Evolutionary conservation across 805 yeast species (phyloP).

Genomic region (Yarrowia alimentaria): DNA sequence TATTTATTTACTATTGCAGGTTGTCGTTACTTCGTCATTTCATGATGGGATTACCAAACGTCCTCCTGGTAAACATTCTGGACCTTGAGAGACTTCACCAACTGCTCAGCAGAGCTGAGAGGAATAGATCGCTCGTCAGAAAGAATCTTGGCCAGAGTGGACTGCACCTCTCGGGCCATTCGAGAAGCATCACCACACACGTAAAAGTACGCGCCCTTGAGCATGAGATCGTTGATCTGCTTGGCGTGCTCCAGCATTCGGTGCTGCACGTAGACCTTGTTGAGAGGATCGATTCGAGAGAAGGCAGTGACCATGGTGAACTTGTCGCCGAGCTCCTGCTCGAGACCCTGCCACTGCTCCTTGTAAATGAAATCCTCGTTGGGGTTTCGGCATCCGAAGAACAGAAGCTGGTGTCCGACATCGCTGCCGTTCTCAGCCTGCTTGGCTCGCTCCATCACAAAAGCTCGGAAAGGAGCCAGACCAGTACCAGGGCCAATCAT

Average conservation of each 20-base stretch:
- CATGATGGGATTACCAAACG: constrained; percentile 78
- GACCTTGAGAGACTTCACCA: constrained; percentile 73
- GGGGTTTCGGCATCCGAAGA: constrained; percentile 84
- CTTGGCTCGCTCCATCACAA: constrained; percentile 79
- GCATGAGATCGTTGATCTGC: constrained; percentile 52
- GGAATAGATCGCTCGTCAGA: constrained; percentile 60
- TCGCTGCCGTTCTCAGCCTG: constrained; percentile 50
- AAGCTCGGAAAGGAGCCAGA: constrained; percentile 97
- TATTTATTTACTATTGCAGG: constrained; percentile 19
- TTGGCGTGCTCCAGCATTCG: constrained; percentile 52
- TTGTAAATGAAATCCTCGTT: constrained; percentile 78
- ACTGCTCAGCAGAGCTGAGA: constrained; percentile 67
- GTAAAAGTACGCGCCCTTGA: constrained; percentile 78
- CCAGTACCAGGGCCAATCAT: constrained; percentile 99
- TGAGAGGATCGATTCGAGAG: constrained; percentile 62
- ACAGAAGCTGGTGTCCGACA: constrained; percentile 72
- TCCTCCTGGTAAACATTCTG: constrained; percentile 94
- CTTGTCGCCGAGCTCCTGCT: constrained; percentile 31
- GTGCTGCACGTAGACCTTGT: constrained; percentile 83
- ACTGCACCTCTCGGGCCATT: constrained; percentile 93
- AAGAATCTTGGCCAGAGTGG: constrained; percentile 62
- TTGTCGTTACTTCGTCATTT: too few species aligned
- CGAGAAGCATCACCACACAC: constrained; percentile 96
- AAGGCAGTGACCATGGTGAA: constrained; percentile 73
- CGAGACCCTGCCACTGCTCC: constrained; percentile 67